Base-by-base conservation (phyloP, 768 basidiomycete species). In the Trametes villosa region DNA sequence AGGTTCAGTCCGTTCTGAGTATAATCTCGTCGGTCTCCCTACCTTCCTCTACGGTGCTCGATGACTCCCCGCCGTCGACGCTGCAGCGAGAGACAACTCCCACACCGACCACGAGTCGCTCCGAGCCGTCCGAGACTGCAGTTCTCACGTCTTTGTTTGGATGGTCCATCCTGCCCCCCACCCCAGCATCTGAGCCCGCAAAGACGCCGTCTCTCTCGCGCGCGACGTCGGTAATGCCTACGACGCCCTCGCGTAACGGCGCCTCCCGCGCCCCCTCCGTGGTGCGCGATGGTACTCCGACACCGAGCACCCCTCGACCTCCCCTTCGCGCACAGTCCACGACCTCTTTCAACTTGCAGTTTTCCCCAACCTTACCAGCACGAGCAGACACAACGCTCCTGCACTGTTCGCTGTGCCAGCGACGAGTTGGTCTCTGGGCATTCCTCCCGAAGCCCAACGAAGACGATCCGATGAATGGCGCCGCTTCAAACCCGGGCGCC, bases 351-450 rank as follows among this genome's bases (percentile, higher is more conserved):
- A 24, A 41, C 11, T 63, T 49, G 26, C 29, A 65, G 53, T 20
- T 48, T 36, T 24, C 52, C 20, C 9, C 51, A 26, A 38, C 33
- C 29, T 24, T 18, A 3, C 1, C 46, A 5, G 44, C 44, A 9
- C 60, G 55, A 17, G 75, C 77, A 13, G 85, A 85, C 30, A 78
- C 82, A 27, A 73, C 83, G 0, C 76, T 89, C 9, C 72, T 92
- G 1, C 81, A 86, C 60, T 93, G 91, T 62, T 62, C 75, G 11
- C 77, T 93, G 18, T 93, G 91, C 68, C 89, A 89, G 67, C 81
- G 91, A n/a, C 83, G 91, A 20, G 79, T 92, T 42, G 91, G 91
- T 3, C 75, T 93, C 36, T 92, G 91, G 91, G 83, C 85, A 1
- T 92, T 91, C 68, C 72, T 77, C 1, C 59, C 68, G 12, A 36